These are phyloP conservation scores for Fraxinus latifolia DNA, from an alignment of 305 asterid genomes.

Conservation along the genomic window DNA sequence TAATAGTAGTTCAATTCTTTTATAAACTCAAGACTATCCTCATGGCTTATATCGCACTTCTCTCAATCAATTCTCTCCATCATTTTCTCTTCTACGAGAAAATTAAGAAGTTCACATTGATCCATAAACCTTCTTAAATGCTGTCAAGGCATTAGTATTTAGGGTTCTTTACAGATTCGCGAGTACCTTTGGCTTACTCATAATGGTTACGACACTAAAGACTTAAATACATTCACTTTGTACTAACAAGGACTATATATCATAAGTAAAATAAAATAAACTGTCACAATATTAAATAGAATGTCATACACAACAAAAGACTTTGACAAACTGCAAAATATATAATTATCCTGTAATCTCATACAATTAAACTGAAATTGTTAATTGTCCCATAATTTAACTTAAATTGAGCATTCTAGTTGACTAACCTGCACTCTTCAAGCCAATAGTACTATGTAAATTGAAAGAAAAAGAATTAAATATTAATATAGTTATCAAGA, in stretches of 20 bases:
- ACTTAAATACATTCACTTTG: neutral
- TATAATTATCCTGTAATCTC: neutral
- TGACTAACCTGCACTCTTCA: neutral
- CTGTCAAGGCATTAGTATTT: neutral
- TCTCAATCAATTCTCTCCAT: neutral
- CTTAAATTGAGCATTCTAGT: neutral
- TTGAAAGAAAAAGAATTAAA: neutral
- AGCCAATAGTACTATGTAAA: neutral
- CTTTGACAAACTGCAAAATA: neutral
- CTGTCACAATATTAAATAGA: neutral
- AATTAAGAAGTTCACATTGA: neutral
- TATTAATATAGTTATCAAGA: slow-evolving; percentile 31
- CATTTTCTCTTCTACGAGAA: neutral
- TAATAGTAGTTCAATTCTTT: neutral
- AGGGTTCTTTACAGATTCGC: neutral
- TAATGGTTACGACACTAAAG: neutral
- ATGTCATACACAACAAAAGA: slow-evolving; percentile 1
- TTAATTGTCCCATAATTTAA: neutral
- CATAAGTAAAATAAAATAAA: neutral
- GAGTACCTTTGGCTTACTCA: neutral
- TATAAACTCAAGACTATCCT: neutral
- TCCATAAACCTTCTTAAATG: neutral
- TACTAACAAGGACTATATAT: neutral
- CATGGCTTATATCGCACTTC: neutral
- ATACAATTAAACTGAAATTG: neutral